Conservation (phyloP, 768 basidiomycete genomes). For the Leccinum arenicola region DNA sequence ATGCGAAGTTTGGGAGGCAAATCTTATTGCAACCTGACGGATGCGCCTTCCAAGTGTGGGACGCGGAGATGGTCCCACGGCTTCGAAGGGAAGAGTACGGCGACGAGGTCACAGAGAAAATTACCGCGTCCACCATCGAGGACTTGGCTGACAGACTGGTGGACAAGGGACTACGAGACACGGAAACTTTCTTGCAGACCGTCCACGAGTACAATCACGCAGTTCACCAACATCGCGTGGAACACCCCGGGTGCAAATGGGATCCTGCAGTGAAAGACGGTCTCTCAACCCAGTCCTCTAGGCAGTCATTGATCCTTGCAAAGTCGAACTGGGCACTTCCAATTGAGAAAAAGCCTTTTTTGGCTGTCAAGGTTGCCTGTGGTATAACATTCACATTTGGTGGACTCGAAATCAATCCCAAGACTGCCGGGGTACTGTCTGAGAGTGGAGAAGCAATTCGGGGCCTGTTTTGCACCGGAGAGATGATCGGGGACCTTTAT, state of each 20-base stretch:
- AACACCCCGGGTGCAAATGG: constrained; percentile 42
- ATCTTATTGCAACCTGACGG: constrained; percentile 58
- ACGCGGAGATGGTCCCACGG: constrained; percentile 40
- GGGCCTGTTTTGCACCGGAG: constrained; percentile 65
- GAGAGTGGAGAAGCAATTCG: constrained; percentile 39
- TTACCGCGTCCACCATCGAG: constrained; percentile 44
- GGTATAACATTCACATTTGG: constrained; percentile 76
- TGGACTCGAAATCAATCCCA: constrained; percentile 57
- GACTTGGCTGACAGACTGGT: constrained; percentile 48
- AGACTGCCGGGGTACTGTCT: constrained; percentile 50
- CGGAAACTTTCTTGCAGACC: constrained; percentile 42
- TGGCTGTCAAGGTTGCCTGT: constrained; percentile 67
- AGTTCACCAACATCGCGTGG: constrained; percentile 35
- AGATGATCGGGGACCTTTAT: constrained; percentile 66
- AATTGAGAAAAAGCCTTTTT: constrained; percentile 50
- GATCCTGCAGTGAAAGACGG: constrained; percentile 66
- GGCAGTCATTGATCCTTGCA: constrained; percentile 36
- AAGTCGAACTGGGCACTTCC: constrained; percentile 72
- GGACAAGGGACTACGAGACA: constrained; percentile 45
- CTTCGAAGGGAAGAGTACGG: constrained; percentile 67
- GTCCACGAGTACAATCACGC: constrained; percentile 51
- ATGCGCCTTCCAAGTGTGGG: constrained; percentile 66
- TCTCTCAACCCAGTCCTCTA: constrained; percentile 47
- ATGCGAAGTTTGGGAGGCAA: constrained; percentile 63
- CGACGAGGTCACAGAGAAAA: constrained; percentile 56